Conservation (phyloP, 2,329 filamentous ascomycete species). For the Neurospora sp. region DNA sequence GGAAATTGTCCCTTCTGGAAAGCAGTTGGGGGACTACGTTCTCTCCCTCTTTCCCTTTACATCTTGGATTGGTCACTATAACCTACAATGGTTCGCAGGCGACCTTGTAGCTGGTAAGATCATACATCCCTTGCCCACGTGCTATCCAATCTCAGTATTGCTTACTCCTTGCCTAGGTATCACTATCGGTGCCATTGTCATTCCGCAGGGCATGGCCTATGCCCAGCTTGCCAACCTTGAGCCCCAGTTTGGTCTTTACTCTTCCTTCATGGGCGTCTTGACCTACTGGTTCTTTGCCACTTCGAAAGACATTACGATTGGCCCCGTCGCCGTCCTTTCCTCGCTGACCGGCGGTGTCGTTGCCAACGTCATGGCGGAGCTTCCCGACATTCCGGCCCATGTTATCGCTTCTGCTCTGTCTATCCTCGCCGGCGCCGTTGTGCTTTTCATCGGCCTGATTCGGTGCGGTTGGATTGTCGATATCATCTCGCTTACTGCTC, state of each 20-base stretch:
- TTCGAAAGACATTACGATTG: constrained; percentile 97
- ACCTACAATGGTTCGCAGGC: constrained; percentile 77
- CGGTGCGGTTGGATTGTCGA: constrained; percentile 87
- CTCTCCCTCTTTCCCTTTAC: constrained; percentile 75
- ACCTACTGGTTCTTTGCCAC: constrained; percentile 98
- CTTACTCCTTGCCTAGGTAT: constrained; percentile 25
- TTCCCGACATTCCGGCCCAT: constrained; percentile 50
- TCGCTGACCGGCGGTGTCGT: constrained; percentile 82
- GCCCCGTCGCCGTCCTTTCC: constrained; percentile 91
- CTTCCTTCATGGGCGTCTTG: constrained; percentile 90
- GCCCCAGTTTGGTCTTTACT: constrained; percentile 80
- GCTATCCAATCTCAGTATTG: constrained; percentile 5
- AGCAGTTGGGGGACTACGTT: constrained; percentile 50
- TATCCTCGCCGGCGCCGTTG: constrained; percentile 67
- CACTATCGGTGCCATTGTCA: constrained; percentile 58
- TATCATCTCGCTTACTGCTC: constrained; percentile 79
- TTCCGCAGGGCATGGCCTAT: constrained; percentile 97
- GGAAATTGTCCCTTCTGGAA: constrained; percentile 49
- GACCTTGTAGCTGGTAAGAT: constrained; percentile 76
- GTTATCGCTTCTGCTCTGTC: constrained; percentile 71
- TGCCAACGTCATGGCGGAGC: constrained; percentile 43
- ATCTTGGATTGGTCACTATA: constrained; percentile 84
- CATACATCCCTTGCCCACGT: constrained; percentile 7
- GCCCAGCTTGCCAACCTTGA: constrained; percentile 72
- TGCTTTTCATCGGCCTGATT: constrained; percentile 67